Evolutionary conservation across 2,329 filamentous ascomycete genomes (phyloP).

Genomic region (Colletotrichum musicola): DNA sequence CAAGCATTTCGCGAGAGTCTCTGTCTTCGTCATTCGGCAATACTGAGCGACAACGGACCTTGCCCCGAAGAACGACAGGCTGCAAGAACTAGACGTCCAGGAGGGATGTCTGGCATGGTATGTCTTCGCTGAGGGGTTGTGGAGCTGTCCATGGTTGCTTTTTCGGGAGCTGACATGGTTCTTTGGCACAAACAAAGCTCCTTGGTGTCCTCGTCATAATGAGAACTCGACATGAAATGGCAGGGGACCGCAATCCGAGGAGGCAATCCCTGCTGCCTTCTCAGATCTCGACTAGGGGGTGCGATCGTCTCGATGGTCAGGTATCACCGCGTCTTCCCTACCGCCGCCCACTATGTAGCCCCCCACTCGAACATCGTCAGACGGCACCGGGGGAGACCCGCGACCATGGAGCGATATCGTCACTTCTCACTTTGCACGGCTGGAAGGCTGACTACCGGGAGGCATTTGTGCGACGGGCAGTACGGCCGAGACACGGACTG

Average conservation of each 20-base stretch:
- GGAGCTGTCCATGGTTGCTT: constrained; percentile 21
- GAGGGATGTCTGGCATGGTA: constrained; percentile 12
- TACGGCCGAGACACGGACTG: constrained; percentile 30
- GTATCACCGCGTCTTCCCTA: constrained; percentile 12
- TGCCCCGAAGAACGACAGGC: not conserved
- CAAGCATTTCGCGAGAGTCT: constrained; percentile 14
- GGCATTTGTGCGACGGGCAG: constrained; percentile 11
- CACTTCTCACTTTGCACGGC: constrained; percentile 12
- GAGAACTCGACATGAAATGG: not conserved
- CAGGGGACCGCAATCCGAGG: constrained; percentile 7
- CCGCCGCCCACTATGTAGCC: not conserved
- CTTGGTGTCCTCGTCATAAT: constrained; percentile 24
- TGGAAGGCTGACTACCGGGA: constrained; percentile 1
- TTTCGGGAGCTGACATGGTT: constrained; percentile 29
- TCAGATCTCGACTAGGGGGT: constrained; percentile 9
- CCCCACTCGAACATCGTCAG: constrained; percentile 5
- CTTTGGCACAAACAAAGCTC: constrained; percentile 27
- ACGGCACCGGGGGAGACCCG: not conserved
- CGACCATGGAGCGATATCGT: not conserved
- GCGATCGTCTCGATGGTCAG: constrained; percentile 14
- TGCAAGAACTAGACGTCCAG: not conserved
- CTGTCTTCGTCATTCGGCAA: not conserved
- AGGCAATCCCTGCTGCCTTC: not conserved
- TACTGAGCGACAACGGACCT: not conserved
- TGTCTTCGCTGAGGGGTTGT: not conserved